phyloP scores from a whole-genome alignment of 257 asterid species.

The Capsicum baccatum region DNA sequence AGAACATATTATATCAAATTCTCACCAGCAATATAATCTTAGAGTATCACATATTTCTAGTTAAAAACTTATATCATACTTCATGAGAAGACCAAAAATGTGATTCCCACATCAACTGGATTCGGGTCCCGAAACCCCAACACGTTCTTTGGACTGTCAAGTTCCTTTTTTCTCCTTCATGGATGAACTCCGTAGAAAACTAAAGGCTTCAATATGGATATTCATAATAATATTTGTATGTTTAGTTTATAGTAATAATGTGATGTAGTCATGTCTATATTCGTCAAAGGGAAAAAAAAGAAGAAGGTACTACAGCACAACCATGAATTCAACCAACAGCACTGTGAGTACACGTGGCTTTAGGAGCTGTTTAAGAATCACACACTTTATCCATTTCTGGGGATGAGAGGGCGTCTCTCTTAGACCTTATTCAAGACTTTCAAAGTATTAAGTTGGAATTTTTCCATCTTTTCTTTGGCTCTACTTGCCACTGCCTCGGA shows the following conservation, averaged over 20 bases:
- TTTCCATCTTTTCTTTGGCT: neutral
- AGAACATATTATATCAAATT: neutral
- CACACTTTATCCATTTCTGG: neutral
- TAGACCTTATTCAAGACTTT: constrained; percentile 13
- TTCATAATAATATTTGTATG: constrained; percentile 15
- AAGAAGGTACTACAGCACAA: constrained; percentile 8
- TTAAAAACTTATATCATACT: constrained; percentile 10
- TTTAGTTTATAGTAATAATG: constrained; percentile 16
- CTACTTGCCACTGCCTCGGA: constrained; percentile 19
- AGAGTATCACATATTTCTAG: constrained; percentile 6
- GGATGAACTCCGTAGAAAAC: neutral
- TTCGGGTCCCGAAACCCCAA: neutral
- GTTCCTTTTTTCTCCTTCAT: neutral
- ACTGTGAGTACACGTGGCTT: neutral
- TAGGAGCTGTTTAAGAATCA: constrained; percentile 13
- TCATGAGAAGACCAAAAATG: neutral
- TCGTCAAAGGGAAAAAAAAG: neutral
- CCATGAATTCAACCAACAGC: neutral
- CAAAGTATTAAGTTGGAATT: neutral
- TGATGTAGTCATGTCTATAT: neutral
- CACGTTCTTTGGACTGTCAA: constrained; percentile 1
- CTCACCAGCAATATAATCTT: constrained; percentile 1
- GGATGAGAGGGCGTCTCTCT: constrained; percentile 1
- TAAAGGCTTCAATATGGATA: constrained; percentile 17
- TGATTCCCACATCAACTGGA: constrained; percentile 6